A percentile compares a stretch with the other conserved stretches of the same genome.
Evolutionary conservation across 768 basidiomycete genomes (phyloP).

Genomic region (Mycena vulgaris): DNA sequence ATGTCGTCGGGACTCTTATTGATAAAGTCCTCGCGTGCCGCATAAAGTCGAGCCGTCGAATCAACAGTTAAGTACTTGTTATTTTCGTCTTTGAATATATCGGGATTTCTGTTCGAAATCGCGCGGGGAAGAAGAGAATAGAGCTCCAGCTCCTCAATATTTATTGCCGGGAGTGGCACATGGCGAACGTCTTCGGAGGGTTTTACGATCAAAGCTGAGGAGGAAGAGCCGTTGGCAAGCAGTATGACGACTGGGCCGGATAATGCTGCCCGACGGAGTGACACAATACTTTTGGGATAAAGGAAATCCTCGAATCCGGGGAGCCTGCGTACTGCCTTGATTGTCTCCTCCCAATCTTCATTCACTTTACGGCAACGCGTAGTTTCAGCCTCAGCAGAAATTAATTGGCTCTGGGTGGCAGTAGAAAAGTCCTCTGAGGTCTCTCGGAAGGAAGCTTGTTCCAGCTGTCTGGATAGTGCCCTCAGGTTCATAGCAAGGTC

Average conservation of each 20-base stretch:
- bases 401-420: constrained; percentile 21
- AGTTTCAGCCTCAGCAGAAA: constrained; percentile 38
- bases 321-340: constrained; percentile 29
- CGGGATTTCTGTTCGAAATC: background rate
- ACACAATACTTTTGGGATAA: constrained; percentile 21
- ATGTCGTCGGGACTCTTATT: constrained; percentile 5
- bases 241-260: constrained; percentile 35
- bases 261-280: constrained; percentile 4
- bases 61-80: background rate
- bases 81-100: too few species aligned
- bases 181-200: background rate
- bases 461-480: background rate
- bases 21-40: background rate
- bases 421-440: constrained; percentile 23
- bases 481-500: constrained; percentile 18
- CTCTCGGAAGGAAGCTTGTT: constrained; percentile 27
- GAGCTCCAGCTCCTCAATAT: background rate
- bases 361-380: constrained; percentile 37
- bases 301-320: constrained; percentile 44
- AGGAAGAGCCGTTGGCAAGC: constrained; percentile 26
- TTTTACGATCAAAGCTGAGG: constrained; percentile 29
- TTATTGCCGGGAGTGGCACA: constrained; percentile 11
- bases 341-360: constrained; percentile 38
- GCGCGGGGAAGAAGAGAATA: constrained; percentile 5
- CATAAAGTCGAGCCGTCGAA: background rate